Conservation (phyloP, 352 stramenopile species). For the Phytophthora syringae region DNA sequence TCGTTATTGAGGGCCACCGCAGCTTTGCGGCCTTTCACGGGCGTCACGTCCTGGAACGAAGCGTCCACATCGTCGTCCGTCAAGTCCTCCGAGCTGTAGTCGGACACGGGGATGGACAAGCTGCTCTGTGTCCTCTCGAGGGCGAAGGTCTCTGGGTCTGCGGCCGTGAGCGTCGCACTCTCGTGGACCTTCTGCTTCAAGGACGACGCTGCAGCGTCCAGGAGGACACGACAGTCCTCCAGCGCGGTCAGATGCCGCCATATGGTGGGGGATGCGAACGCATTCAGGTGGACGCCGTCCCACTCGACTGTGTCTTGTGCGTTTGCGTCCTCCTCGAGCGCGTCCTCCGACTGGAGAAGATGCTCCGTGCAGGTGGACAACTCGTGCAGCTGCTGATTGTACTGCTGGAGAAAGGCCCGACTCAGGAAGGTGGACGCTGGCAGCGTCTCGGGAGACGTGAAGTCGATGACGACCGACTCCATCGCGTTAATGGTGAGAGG, state of each 20-base stretch:
- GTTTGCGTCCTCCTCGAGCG: slow-evolving; percentile 56
- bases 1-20: slow-evolving; percentile 80
- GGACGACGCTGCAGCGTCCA: slow-evolving; percentile 45
- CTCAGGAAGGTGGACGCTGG: slow-evolving; percentile 62
- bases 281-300: slow-evolving; percentile 46
- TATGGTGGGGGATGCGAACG: slow-evolving; percentile 54
- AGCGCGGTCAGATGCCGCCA: slow-evolving; percentile 74
- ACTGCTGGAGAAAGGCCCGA: slow-evolving; percentile 58
- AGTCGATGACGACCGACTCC: slow-evolving; percentile 9
- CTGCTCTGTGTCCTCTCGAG: slow-evolving; percentile 49
- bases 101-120: slow-evolving; percentile 50
- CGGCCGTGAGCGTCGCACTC: slow-evolving; percentile 54
- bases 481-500: not conserved
- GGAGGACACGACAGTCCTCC: slow-evolving; percentile 53
- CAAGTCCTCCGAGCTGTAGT: slow-evolving; percentile 66
- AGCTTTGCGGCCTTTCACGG: slow-evolving; percentile 77
- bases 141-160: slow-evolving; percentile 49
- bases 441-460: slow-evolving; percentile 42
- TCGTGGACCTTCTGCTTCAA: slow-evolving; percentile 77
- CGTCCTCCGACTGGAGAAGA: slow-evolving; percentile 65
- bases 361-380: slow-evolving; percentile 63
- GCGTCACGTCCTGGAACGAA: slow-evolving; percentile 75
- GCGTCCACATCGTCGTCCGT: slow-evolving; percentile 54
- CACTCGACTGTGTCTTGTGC: slow-evolving; percentile 25
- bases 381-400: slow-evolving; percentile 67